phyloP scores from a whole-genome alignment of 345 rosid species.

The Citrus sp. region DNA sequence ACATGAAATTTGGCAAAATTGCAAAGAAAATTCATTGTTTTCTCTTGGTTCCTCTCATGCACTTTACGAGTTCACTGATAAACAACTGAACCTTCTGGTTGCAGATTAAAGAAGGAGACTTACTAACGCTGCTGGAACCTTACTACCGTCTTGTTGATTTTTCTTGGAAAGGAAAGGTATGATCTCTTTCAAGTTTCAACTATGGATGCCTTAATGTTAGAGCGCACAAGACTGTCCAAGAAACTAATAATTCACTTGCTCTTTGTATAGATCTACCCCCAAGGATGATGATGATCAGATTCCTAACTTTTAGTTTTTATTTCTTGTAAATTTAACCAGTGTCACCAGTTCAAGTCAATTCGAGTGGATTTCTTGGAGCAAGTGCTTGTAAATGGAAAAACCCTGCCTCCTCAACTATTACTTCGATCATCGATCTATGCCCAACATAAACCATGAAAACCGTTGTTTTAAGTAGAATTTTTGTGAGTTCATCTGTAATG shows the following conservation, averaged over 20 bases:
- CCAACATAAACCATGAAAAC: constrained; percentile 57
- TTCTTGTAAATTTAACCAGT: constrained; percentile 28
- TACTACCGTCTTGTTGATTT: constrained; percentile 33
- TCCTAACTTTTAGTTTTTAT: background rate
- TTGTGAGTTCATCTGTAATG: constrained; percentile 5
- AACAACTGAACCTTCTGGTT: constrained; percentile 10
- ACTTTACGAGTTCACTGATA: background rate
- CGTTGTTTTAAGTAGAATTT: background rate
- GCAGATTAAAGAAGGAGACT: constrained; percentile 75
- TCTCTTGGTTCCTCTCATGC: background rate
- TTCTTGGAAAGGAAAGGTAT: constrained; percentile 68
- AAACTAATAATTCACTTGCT: background rate
- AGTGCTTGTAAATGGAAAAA: constrained; percentile 58
- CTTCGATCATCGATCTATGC: constrained; percentile 48
- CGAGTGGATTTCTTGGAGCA: constrained; percentile 71
- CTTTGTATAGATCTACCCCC: background rate
- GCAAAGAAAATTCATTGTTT: background rate
- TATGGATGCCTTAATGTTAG: background rate
- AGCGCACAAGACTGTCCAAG: background rate
- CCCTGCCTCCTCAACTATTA: constrained; percentile 31
- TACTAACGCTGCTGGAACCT: constrained; percentile 50
- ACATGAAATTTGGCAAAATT: background rate
- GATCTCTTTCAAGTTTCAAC: background rate
- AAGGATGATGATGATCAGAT: background rate
- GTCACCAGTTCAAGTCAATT: constrained; percentile 48